phyloP scores from a whole-genome alignment of 1,139 yeast genomes.

The Yarrowia galli region DNA sequence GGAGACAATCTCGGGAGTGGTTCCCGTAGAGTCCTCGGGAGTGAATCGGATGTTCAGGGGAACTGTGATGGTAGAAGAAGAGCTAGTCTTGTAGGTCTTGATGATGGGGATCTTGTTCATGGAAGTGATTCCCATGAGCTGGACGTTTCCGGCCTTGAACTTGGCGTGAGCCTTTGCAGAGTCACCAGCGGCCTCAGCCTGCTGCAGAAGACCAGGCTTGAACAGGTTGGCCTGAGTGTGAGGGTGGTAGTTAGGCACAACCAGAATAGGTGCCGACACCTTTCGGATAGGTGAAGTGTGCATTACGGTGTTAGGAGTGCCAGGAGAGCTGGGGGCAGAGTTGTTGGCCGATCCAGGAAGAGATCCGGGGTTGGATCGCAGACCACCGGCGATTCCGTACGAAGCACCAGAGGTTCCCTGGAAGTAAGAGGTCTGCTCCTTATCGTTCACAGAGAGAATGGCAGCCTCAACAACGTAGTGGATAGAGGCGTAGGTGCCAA shows the following conservation, averaged over 20 bases:
- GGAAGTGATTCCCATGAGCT: constrained; percentile 34
- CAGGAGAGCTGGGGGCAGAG: constrained; percentile 30
- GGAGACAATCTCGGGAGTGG: constrained; percentile 36
- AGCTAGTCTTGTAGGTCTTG: constrained; percentile 34
- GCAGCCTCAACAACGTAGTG: constrained; percentile 34
- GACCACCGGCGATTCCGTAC: constrained; percentile 33
- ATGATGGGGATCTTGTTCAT: constrained; percentile 38
- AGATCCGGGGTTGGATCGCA: constrained; percentile 36
- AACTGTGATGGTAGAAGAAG: constrained; percentile 26
- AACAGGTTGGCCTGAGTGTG: constrained; percentile 37
- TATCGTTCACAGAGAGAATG: constrained; percentile 31
- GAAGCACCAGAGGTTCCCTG: constrained; percentile 36
- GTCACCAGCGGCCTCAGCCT: constrained; percentile 33
- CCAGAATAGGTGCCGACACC: constrained; percentile 23
- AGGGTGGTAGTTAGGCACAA: constrained; percentile 36
- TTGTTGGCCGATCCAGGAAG: constrained; percentile 36
- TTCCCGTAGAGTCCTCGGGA: constrained; percentile 16
- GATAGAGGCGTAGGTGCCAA: constrained; percentile 32
- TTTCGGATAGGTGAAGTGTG: constrained; percentile 22
- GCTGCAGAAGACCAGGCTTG: constrained; percentile 37
- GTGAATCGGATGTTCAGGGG: constrained; percentile 36
- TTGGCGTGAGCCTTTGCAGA: constrained; percentile 36
- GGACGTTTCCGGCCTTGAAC: constrained; percentile 37
- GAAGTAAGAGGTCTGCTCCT: constrained; percentile 33
- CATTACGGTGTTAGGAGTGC: constrained; percentile 14